phyloP scores from a whole-genome alignment of 805 yeast genomes.

The Danielia reshetovae region DNA sequence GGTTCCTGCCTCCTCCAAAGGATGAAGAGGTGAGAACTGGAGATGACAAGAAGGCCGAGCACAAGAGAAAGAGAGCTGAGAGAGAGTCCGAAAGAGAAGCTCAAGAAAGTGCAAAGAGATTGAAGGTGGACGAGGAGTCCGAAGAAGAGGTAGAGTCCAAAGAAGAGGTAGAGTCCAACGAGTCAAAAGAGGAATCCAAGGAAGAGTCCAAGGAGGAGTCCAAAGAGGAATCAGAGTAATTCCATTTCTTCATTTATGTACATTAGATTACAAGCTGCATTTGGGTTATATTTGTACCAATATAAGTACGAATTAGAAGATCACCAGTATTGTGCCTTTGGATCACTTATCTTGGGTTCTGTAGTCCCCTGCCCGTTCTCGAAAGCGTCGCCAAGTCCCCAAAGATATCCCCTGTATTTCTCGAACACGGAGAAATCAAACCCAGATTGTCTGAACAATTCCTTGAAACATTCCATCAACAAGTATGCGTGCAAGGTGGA shows the following conservation, averaged over 20 bases:
- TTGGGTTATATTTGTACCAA: conserved; percentile 3
- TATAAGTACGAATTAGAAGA: neutral
- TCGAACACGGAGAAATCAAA: conserved; percentile 20
- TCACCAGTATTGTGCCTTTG: neutral
- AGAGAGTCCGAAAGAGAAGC: conserved; percentile 34
- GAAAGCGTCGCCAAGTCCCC: conserved; percentile 41
- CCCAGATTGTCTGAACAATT: conserved; percentile 36
- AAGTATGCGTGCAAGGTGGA: conserved; percentile 60
- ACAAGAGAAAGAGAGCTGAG: conserved; percentile 52
- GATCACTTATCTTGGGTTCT: conserved; percentile 44
- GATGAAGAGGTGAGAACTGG: conserved; percentile 57
- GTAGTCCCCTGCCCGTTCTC: conserved; percentile 4
- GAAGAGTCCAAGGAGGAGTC: neutral
- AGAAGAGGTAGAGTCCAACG: conserved; percentile 23
- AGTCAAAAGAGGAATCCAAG: conserved; percentile 2
- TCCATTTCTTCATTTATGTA: conserved; percentile 5
- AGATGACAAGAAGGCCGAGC: conserved; percentile 51
- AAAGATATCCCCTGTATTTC: conserved; percentile 47
- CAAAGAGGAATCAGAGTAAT: no score
- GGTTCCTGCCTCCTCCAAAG: conserved; percentile 95
- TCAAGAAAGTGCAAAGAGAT: conserved; percentile 22
- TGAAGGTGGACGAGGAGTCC: conserved; percentile 20
- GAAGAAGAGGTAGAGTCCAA: conserved; percentile 9
- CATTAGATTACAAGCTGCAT: conserved; percentile 13
- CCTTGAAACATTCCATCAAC: conserved; percentile 63